Percentiles rank a stretch among this genome's conserved stretches.
Evolutionary conservation across 768 basidiomycete genomes (phyloP).

Genomic region (Rhodotorula sphaerocarpa): DNA sequence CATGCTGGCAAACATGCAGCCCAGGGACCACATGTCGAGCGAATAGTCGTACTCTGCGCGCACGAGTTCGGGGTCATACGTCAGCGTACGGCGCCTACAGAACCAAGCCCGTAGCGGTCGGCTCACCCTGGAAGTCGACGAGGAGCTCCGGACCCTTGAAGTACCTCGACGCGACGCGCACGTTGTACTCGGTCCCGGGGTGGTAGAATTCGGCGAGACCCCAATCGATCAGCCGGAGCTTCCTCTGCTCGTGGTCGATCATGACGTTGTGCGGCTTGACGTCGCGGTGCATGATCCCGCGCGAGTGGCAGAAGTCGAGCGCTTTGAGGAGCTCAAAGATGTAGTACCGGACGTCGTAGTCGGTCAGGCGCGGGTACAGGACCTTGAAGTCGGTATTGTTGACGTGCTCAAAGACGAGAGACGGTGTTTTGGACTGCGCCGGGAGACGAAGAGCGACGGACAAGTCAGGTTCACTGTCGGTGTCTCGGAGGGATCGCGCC

Average conservation of each 20-base stretch:
- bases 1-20: slow-evolving; percentile 35
- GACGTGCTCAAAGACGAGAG: slow-evolving; percentile 36
- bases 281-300: slow-evolving; percentile 38
- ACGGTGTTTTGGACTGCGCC: slow-evolving; percentile 31
- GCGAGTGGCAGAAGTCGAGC: slow-evolving; percentile 36
- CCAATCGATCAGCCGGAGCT: slow-evolving; percentile 37
- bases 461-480: too few species aligned
- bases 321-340: slow-evolving; percentile 36
- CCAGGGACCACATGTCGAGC: slow-evolving; percentile 36
- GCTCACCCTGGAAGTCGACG: slow-evolving; percentile 32
- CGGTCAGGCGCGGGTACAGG: slow-evolving; percentile 34
- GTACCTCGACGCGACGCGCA: slow-evolving; percentile 34
- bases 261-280: slow-evolving; percentile 37
- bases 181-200: slow-evolving; percentile 30
- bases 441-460: not conserved
- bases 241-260: slow-evolving; percentile 30
- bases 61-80: not conserved
- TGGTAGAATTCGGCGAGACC: slow-evolving; percentile 37
- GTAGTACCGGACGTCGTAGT: slow-evolving; percentile 34
- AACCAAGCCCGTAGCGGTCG: not conserved
- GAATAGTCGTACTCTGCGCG: slow-evolving; percentile 30
- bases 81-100: not conserved
- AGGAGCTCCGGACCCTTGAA: slow-evolving; percentile 35
- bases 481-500: too few species aligned
- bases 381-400: slow-evolving; percentile 35